Base-by-base conservation (phyloP, 768 basidiomycete species). In the Phaffia tasmanica region DNA sequence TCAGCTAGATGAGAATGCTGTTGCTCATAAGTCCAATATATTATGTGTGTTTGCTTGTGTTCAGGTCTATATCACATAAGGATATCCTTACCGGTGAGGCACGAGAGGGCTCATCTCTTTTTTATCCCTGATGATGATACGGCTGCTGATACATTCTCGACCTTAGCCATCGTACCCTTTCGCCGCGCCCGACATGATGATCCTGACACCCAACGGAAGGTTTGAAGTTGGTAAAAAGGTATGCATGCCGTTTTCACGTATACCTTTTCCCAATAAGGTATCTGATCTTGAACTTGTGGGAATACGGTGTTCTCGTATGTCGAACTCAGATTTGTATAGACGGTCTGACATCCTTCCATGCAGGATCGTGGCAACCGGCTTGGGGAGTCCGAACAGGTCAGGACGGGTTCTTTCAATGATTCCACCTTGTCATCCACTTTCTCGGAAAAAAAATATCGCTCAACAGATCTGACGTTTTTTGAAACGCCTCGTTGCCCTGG, bases 151-250 rank as follows among this genome's bases (percentile, higher is more conserved):
- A 1, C 46, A 9, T 4, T 21, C 65, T 86, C 94, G 72, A 77
- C 89, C 30, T 79, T 95, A 93, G 16, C 85, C 91, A 62, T 89
- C 91, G 79, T 97, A 98, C 76, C 94, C 94, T 42, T 95, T 98
- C 79, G 85, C 90, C 69, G 91, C 94, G 42, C 94, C 94, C 27
- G 89, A 92, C 57, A 85, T 97, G 74, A 88, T 93, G 84, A 84
- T 97, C 80, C 84, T 97, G 56, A 98, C 93, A 16, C 94, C 94
- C 7, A 94, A 87, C 70, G 94, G 94, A n/a, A 83, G 94, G 56
- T 98, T 97, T 72, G 93, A 97, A 77, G 81, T 92, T 55, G 91
- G 93, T 74, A 90, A 91, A 62, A 94, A 94, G 85, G 92, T 89
- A 72, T 67, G 81, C 69, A 57, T 54, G 53, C 63, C 35, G 25